Evolutionary conservation across 2,329 filamentous ascomycete genomes (phyloP), one percentile per base, ranked within the genome.

Genomic region (Leptographium galeiforme): DNA sequence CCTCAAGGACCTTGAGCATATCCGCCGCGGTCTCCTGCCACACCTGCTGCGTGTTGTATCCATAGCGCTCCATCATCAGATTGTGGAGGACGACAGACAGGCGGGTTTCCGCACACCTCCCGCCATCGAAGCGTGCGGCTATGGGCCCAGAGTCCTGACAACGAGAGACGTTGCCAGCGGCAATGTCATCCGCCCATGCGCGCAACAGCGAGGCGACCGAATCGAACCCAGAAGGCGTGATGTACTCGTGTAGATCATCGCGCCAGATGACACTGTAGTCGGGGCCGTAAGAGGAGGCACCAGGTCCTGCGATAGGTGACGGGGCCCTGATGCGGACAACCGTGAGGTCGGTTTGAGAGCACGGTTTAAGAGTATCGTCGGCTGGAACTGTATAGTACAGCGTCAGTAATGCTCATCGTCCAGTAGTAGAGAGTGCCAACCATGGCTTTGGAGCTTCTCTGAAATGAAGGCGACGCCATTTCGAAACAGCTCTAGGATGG

Each of bases 11-110:
- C 11, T 56, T 16, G 1, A 55, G 30, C n/a, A 64, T 58, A 45
- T 44, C 53, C 8, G 39, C 30, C 1, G 51, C 49, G 12, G 55
- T 49, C 10, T 57, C 56, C 13, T 57, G 49, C 56, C 56, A 60
- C 4, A 56, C 57, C 10, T 60, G 44, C 8, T 59, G 55, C 13
- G 59, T 57, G 19, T 61, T 57, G 8, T 52, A 47, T 19, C 56
- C 46, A 48, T 46, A 19, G n/a, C 52, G 57, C 39, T 53, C 54
- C 44, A 61, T 57, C 60, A 62, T 63, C 38, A 60, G 57, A 47
- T 63, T 62, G 57, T 63, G 61, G 11, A 66, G 45, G 11, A 61
- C 57, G 16, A 62, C 57, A 4, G 58, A 59, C 4, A 59, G 52
- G n/a, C 58, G 58, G 1, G 58, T 56, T 39, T 57, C 54, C 2